Base-by-base conservation (phyloP, 78 protist genomes). In the Planoprotostelium fungivorum region DNA sequence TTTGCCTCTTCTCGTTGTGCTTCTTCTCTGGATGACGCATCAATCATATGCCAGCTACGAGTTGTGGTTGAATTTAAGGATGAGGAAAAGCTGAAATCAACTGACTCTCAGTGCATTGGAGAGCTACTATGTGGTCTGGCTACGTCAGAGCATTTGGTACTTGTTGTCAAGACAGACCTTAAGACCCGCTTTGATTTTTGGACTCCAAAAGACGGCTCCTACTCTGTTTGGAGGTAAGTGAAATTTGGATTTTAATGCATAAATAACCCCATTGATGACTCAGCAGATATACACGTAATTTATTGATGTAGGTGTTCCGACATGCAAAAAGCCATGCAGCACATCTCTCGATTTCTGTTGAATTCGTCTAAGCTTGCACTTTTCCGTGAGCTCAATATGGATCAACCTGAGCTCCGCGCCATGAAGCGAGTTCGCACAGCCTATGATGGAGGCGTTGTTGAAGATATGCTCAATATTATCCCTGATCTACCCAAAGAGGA, bases 101-200 rank as follows among this genome's bases (percentile, higher is more conserved):
- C 73, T 51, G 73, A 51, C 73, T 51, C 73, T 51, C 73, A 51
- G 73, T 51, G 73, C 73, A 51, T 51, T 51, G 16, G 73, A 51
- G 73, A 51, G 73, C 73, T 51, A 51, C 73, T 51, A 51, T 51
- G 73, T 51, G 73, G 73, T 51, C 73, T 51, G 73, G 73, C 73
- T 51, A 51, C 73, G 73, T 51, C 73, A 51, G 73, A 51, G 73
- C 73, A 51, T 51, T 16, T 51, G 73, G 73, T 51, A 51, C 73
- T 51, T 51, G 73, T 51, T 51, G 73, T 51, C 73, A 51, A 51
- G 73, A 51, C 73, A 51, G 73, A 51, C 73, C 73, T 51, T 51
- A 51, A 51, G 73, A 51, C 73, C 5, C 73, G 73, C 73, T 51
- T 51, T 51, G 73, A 51, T 51, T 51, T 51, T 51, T 51, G 73